These are phyloP conservation scores for Ganoderma lucidum DNA, from an alignment of 1,284 basidiomycete species.

Conservation along the genomic window DNA sequence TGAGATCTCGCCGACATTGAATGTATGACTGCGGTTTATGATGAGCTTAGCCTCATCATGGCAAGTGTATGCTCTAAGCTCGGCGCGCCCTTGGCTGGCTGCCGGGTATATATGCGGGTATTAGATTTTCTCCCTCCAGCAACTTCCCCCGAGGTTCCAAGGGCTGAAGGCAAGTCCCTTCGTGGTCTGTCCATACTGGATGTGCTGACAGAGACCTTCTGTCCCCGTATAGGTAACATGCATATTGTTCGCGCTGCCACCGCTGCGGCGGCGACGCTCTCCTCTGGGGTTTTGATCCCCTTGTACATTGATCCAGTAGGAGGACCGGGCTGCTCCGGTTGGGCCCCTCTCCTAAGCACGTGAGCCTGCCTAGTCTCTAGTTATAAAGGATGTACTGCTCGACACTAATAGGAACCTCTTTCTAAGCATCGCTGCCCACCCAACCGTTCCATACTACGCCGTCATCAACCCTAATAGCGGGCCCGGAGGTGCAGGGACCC, in stretches of 20 bases:
- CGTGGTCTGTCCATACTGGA: neutral
- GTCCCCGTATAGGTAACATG: neutral
- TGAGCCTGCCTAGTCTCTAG: slow-evolving; percentile 13
- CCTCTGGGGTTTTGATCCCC: slow-evolving; percentile 32
- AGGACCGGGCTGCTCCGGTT: slow-evolving; percentile 27
- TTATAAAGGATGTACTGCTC: neutral
- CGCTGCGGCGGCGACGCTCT: slow-evolving; percentile 24
- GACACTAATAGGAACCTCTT: neutral
- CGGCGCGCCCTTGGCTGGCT: neutral
- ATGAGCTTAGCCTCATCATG: neutral
- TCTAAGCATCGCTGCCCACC: slow-evolving; percentile 40
- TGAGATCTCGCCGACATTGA: neutral
- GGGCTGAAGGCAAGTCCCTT: neutral
- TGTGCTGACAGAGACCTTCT: neutral
- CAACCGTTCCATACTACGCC: slow-evolving; percentile 42
- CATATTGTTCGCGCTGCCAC: slow-evolving; percentile 3
- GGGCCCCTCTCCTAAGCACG: slow-evolving; percentile 29
- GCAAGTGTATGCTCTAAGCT: neutral
- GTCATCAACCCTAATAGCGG: slow-evolving; percentile 48
- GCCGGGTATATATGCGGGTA: neutral
- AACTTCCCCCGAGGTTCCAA: neutral
- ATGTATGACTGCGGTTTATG: slow-evolving; percentile 1
- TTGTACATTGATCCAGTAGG: slow-evolving; percentile 32
- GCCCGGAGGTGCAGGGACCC: slow-evolving; percentile 38
- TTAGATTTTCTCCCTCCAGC: neutral